Base-by-base conservation (phyloP, 2,329 filamentous ascomycete species). In the Phyllosticta citriasiana region DNA sequence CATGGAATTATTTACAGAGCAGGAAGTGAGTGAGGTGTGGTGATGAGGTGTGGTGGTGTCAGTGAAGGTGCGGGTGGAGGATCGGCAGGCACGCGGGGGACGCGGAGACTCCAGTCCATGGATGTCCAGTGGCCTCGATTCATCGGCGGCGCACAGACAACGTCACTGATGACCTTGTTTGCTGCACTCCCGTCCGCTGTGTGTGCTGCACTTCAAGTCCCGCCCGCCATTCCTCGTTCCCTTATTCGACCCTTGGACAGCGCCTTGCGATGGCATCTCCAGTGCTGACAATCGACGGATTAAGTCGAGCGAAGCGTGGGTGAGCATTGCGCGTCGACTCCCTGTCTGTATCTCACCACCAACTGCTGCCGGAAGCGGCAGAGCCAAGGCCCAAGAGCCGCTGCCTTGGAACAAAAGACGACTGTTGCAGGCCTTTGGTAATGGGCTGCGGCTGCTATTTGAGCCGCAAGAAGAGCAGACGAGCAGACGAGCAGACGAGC, bases 51-150 rank as follows among this genome's bases (percentile, higher is more conserved):
- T n/a, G 40, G 16, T 16, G 12, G 16, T n/a, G 40, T 47, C 53
- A 55, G 54, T 26, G 26, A 50, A 60, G 53, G 40, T 10, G 27
- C 53, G 51, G 53, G 53, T 60, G 58, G 58, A 60, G 58, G 58
- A 60, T 60, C 58, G 53, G 58, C 58, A 60, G 53, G 58, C 58
- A 60, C 58, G 58, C 55, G 50, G 58, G 33, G 58, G 35, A 33
- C 53, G 58, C 57, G 57, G 57, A 40, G 50, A 53, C 57, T 60
- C 53, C 40, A 60, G 7, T 27, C 26, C 26, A 27, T 4, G 4
- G 26, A 4, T 4, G 26, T 27, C 26, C 7, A 8, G 53, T 16
- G 57, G 57, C 27, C 52, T 27, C 24, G 25, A 55, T 19, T 52
- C 55, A 50, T 52, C 55, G 55, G 58, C 53, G 30, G 33, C 53